Base-by-base conservation (phyloP, 768 basidiomycete species). In the Boletus sp. region DNA sequence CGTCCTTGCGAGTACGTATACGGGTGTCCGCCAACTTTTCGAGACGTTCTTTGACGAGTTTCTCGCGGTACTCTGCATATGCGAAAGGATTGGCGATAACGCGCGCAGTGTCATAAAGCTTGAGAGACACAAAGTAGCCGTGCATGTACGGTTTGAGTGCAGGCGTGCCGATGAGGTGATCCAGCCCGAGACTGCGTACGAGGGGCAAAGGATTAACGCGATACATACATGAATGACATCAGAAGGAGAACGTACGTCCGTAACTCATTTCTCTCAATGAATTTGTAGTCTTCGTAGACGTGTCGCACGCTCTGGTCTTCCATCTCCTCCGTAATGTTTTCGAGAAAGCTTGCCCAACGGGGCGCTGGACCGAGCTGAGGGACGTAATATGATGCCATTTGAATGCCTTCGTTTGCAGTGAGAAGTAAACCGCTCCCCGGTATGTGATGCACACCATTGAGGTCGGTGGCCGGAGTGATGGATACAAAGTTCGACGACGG, bases 141-240 rank as follows among this genome's bases (percentile, higher is more conserved):
- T 99, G 97, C 96, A 99, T 98, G 74, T 98, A 99, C 5, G 97
- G 97, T 72, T 96, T 96, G 78, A 98, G 90, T 17, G 90, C 85
- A 21, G 93, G 86, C 6, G 95, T 96, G 47, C 97, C 97, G 59
- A 97, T 76, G 63, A 99, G 90, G 69, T 96, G 93, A 61, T 94
- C 90, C 68, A 99, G 73, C n/a, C 94, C 91, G 57, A 99, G 84
- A 34, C 93, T 96, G 64, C 37, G 53, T 48, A 45, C 52, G 33
- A 35, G 19, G 19, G 10, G 23, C 0, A 32, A 27, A 19, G n/a
- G 15, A 34, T 65, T 44, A 56, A 29, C 10, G 25, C 25, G 13
- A 30, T 7, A 29, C 9, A 29, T 29, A 30, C 41, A 48, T 7
- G 35, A 47, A 34, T 5, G 53, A 53, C 15, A 41, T n/a, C 47